These are phyloP conservation scores for Pseudogymnoascus sp. DNA, from an alignment of 2,329 filamentous ascomycete genomes.

Conservation along the genomic window DNA sequence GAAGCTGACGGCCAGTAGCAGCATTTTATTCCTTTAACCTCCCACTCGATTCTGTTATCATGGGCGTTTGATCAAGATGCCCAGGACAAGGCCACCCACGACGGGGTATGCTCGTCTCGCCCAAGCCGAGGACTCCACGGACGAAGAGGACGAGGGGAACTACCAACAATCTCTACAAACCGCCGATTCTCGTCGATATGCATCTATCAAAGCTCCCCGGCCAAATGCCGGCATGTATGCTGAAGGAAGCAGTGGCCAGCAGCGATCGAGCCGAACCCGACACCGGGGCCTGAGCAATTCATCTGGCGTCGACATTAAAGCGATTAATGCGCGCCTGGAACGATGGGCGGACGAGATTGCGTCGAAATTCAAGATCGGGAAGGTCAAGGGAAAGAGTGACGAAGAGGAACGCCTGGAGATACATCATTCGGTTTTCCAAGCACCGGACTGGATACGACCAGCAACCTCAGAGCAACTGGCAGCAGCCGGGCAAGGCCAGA, in stretches of 20 bases:
- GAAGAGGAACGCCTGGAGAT: slow-evolving; percentile 90
- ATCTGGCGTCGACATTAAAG: slow-evolving; percentile 92
- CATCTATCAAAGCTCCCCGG: slow-evolving; percentile 53
- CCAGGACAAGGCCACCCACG: slow-evolving; percentile 48
- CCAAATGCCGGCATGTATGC: slow-evolving; percentile 54
- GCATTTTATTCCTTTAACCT: neutral
- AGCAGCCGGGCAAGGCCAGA: slow-evolving; percentile 52
- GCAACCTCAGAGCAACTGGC: slow-evolving; percentile 65
- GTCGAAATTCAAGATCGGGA: slow-evolving; percentile 85
- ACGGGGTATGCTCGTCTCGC: slow-evolving; percentile 81
- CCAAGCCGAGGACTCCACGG: slow-evolving; percentile 70
- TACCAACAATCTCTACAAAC: slow-evolving; percentile 49
- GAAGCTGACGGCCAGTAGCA: neutral
- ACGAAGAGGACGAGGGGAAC: slow-evolving; percentile 63
- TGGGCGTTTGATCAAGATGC: slow-evolving; percentile 19
- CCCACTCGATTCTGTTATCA: neutral
- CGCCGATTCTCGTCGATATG: slow-evolving; percentile 54
- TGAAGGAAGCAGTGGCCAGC: slow-evolving; percentile 29
- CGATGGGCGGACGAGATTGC: slow-evolving; percentile 98
- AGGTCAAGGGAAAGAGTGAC: slow-evolving; percentile 62
- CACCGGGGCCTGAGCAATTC: slow-evolving; percentile 60
- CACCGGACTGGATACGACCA: slow-evolving; percentile 79
- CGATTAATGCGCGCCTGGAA: slow-evolving; percentile 91
- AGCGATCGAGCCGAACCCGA: slow-evolving; percentile 36
- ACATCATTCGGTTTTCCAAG: slow-evolving; percentile 92